Evolutionary conservation across 345 rosid genomes (phyloP).

Genomic region (Boechera divaricarpa): DNA sequence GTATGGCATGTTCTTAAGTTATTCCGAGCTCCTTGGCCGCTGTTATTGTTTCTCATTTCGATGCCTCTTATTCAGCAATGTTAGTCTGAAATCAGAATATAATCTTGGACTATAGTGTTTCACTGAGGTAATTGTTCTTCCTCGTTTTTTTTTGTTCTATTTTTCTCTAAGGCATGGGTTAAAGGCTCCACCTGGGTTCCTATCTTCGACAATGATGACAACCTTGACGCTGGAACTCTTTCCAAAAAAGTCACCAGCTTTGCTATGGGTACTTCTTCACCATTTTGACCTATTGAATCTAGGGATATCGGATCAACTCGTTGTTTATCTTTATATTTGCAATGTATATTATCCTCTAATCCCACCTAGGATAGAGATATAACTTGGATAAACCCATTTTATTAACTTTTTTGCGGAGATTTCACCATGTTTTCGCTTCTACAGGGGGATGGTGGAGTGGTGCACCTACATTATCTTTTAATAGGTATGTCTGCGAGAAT

Average conservation of each 20-base stretch:
- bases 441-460: slow-evolving; percentile 99
- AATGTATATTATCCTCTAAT: not conserved
- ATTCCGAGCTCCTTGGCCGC: not conserved
- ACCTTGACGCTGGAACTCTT: slow-evolving; percentile 67
- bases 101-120: not conserved
- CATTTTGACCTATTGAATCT: slow-evolving; percentile 25
- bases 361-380: slow-evolving; percentile 16
- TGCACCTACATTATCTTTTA: slow-evolving; percentile 63
- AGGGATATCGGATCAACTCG: slow-evolving; percentile 6
- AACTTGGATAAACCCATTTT: not conserved
- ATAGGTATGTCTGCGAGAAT: slow-evolving; percentile 54
- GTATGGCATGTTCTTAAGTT: slow-evolving; percentile 7
- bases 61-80: slow-evolving; percentile 10
- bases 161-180: slow-evolving; percentile 73
- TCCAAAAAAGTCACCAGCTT: slow-evolving; percentile 70
- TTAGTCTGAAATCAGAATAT: not conserved
- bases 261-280: slow-evolving; percentile 69
- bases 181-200: slow-evolving; percentile 92
- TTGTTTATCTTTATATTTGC: not conserved
- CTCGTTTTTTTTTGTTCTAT: not conserved
- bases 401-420: slow-evolving; percentile 13
- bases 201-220: slow-evolving; percentile 66
- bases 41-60: slow-evolving; percentile 8
- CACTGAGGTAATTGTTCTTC: not conserved
- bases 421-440: slow-evolving; percentile 30